phyloP scores from a whole-genome alignment of 2,329 filamentous ascomycete genomes.

The Colletotrichum sojae region DNA sequence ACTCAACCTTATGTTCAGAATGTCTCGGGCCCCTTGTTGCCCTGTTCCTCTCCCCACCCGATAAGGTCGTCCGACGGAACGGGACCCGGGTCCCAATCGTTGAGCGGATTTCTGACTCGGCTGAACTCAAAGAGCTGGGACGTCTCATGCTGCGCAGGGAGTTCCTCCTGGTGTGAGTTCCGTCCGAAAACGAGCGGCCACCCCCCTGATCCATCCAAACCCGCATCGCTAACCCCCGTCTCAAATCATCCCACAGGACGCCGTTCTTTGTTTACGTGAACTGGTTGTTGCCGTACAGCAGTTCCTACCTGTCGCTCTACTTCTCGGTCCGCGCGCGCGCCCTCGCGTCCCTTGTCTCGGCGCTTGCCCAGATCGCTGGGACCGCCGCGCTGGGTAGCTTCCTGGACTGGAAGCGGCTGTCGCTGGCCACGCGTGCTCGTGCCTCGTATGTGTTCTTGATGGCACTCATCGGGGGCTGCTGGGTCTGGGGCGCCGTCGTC shows the following conservation, averaged over 20 bases:
- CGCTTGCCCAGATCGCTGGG: slow-evolving; percentile 45
- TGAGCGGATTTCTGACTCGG: slow-evolving; percentile 43
- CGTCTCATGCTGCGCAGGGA: slow-evolving; percentile 41
- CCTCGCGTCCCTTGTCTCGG: slow-evolving; percentile 44
- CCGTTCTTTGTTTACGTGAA: slow-evolving; percentile 46
- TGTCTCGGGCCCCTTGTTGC: slow-evolving; percentile 46
- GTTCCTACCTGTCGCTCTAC: slow-evolving; percentile 43
- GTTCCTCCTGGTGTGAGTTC: slow-evolving; percentile 42
- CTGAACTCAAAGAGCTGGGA: slow-evolving; percentile 45
- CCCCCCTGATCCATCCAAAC: neutral
- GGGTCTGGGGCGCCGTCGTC: slow-evolving; percentile 48
- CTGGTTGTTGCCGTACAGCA: slow-evolving; percentile 40
- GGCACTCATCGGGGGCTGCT: slow-evolving; percentile 46
- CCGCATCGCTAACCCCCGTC: neutral
- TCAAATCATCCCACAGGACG: neutral
- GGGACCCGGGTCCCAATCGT: slow-evolving; percentile 45
- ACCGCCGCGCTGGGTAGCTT: slow-evolving; percentile 46
- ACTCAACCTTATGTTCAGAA: slow-evolving; percentile 32
- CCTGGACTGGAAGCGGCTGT: slow-evolving; percentile 45
- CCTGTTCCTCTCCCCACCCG: slow-evolving; percentile 46
- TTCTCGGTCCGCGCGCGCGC: slow-evolving; percentile 44
- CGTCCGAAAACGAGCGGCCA: no score
- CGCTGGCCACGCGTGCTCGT: slow-evolving; percentile 42
- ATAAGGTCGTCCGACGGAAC: slow-evolving; percentile 47
- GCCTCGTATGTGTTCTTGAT: slow-evolving; percentile 46